Conservation (phyloP, 73 alveolate species). For the Paramecium sonneborni region DNA sequence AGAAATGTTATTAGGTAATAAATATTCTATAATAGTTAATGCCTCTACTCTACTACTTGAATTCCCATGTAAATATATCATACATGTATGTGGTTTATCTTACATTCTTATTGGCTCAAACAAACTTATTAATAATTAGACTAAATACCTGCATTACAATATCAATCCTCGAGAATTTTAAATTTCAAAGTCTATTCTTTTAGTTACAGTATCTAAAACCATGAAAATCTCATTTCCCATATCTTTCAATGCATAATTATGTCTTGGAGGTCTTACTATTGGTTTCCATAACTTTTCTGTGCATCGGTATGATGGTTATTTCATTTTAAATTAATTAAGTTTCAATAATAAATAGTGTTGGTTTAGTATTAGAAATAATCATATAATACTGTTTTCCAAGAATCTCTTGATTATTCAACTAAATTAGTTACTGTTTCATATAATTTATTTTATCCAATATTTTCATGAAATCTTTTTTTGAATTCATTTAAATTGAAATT, state of each 20-base stretch:
- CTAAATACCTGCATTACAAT: not conserved
- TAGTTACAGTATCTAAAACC: not conserved
- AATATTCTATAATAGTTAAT: conserved; percentile 59
- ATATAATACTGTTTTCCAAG: not conserved
- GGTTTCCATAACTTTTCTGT: conserved; percentile 55
- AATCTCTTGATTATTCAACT: not conserved
- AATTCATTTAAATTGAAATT: not conserved
- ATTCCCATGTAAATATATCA: conserved; percentile 85
- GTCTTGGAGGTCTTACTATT: conserved; percentile 60
- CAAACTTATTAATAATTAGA: not conserved
- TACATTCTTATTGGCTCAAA: conserved; percentile 10
- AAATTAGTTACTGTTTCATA: not conserved
- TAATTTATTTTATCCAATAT: not conserved
- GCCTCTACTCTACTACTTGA: conserved; percentile 72
- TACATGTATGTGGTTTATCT: conserved; percentile 67
- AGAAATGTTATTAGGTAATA: conserved; percentile 67
- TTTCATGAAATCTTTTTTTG: not conserved
- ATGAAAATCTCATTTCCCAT: conserved; percentile 23
- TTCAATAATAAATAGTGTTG: conserved; percentile 11
- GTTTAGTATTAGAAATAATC: not conserved
- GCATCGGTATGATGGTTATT: not conserved
- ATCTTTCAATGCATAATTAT: not conserved
- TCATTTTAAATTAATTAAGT: not conserved
- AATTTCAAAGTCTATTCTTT: not conserved
- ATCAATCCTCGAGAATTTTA: not conserved